These are phyloP conservation scores for Dictyophora rubrovolvata DNA, from an alignment of 768 basidiomycete species.

Conservation along the genomic window DNA sequence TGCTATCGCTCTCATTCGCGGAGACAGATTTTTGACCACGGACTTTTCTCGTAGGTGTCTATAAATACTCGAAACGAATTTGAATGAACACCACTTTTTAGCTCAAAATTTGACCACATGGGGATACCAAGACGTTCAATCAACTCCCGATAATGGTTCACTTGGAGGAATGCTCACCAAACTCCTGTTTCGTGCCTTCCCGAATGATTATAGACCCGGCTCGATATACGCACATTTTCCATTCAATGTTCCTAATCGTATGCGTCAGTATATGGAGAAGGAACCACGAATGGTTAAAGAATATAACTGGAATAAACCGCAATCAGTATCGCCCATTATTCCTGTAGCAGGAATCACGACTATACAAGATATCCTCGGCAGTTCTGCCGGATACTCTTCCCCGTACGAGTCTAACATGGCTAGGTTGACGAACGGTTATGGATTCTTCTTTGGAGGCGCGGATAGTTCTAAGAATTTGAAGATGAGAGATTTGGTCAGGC, in stretches of 20 bases:
- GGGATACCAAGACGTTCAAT: slow-evolving; percentile 67
- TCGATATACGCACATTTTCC: slow-evolving; percentile 75
- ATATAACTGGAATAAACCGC: neutral
- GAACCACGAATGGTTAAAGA: neutral
- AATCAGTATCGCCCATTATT: neutral
- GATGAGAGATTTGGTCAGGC: neutral
- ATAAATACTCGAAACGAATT: neutral
- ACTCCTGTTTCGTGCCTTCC: slow-evolving; percentile 62
- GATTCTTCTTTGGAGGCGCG: slow-evolving; percentile 28
- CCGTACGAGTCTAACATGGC: slow-evolving; percentile 42
- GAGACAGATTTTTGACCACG: slow-evolving; percentile 69
- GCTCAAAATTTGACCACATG: slow-evolving; percentile 69
- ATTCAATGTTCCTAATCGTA: slow-evolving; percentile 51
- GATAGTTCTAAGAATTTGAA: neutral
- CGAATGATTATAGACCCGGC: slow-evolving; percentile 52
- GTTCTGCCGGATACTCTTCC: slow-evolving; percentile 32
- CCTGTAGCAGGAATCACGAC: slow-evolving; percentile 35
- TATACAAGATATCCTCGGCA: slow-evolving; percentile 43
- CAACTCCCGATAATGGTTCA: slow-evolving; percentile 54
- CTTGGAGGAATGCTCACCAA: slow-evolving; percentile 68
- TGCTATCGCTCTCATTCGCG: slow-evolving; percentile 78
- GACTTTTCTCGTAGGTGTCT: slow-evolving; percentile 60
- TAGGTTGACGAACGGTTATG: slow-evolving; percentile 46
- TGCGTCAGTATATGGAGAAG: slow-evolving; percentile 31
- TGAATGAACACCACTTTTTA: slow-evolving; percentile 17